A percentile compares a stretch with the other conserved stretches of the same genome.
Evolutionary conservation across 2,329 filamentous ascomycete genomes (phyloP).

Genomic region (Paraphoma chrysanthemicola): DNA sequence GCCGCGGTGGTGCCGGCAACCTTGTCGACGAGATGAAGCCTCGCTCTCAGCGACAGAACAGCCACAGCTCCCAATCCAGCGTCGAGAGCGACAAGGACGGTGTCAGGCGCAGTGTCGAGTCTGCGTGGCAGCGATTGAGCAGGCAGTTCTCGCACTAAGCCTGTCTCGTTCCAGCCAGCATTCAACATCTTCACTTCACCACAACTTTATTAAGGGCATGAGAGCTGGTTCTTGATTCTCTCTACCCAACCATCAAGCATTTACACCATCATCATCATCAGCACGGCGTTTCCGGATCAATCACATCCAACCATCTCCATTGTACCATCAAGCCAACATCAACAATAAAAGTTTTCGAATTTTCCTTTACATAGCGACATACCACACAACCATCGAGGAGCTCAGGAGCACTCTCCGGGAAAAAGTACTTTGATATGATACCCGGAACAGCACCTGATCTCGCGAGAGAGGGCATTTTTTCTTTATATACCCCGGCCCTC

Average conservation of each 20-base stretch:
- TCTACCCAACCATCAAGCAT: not conserved
- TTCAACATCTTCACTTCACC: constrained; percentile 10
- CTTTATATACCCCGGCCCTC: not conserved
- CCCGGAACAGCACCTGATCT: constrained; percentile 11
- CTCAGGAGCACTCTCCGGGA: constrained; percentile 32
- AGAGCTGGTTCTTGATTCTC: not conserved
- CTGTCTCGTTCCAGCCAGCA: not conserved
- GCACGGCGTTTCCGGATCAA: not conserved
- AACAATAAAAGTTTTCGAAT: constrained; percentile 20
- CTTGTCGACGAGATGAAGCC: constrained; percentile 49
- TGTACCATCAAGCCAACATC: constrained; percentile 1
- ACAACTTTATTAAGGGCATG: constrained; percentile 7
- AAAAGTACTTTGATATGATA: constrained; percentile 10
- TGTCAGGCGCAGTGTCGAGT: constrained; percentile 28
- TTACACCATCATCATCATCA: not conserved
- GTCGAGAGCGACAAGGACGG: constrained; percentile 6
- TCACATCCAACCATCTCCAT: constrained; percentile 10
- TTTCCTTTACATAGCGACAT: constrained; percentile 5
- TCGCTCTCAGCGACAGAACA: constrained; percentile 36
- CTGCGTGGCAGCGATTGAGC: constrained; percentile 44
- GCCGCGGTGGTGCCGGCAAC: constrained; percentile 68
- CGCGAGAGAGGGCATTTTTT: constrained; percentile 13
- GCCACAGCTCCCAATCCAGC: constrained; percentile 27
- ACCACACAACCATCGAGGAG: constrained; percentile 45
- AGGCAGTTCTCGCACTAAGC: constrained; percentile 41